phyloP scores from a whole-genome alignment of 352 stramenopile species.

The Phytopythium aichiense region DNA sequence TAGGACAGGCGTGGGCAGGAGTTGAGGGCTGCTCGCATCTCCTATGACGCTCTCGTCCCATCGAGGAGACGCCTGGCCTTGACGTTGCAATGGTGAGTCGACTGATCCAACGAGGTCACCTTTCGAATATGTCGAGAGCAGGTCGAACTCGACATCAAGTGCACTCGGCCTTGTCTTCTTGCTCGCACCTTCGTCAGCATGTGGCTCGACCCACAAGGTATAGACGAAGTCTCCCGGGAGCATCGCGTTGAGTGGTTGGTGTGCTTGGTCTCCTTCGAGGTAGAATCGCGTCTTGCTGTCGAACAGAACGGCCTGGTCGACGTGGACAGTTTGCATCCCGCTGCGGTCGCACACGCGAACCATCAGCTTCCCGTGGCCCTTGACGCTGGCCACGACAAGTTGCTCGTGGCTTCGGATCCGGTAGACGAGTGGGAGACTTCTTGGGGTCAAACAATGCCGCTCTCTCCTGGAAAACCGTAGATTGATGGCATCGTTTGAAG shows the following conservation, averaged over 20 bases:
- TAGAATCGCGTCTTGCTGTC: slow-evolving; percentile 72
- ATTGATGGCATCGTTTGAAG: neutral
- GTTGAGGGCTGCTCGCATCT: too few species aligned
- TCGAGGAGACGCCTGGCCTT: slow-evolving; percentile 17
- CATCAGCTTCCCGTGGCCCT: too few species aligned
- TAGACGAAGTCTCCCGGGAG: slow-evolving; percentile 59
- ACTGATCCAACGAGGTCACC: slow-evolving; percentile 16
- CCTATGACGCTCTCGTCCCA: slow-evolving; percentile 7
- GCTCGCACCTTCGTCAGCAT: slow-evolving; percentile 7
- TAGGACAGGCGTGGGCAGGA: slow-evolving; percentile 15
- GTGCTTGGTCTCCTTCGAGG: slow-evolving; percentile 29
- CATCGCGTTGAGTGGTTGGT: slow-evolving; percentile 34
- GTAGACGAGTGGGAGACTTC: slow-evolving; percentile 32
- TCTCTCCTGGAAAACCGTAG: slow-evolving; percentile 46
- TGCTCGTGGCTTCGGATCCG: too few species aligned
- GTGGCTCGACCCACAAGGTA: slow-evolving; percentile 62
- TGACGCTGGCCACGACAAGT: too few species aligned
- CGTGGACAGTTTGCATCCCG: slow-evolving; percentile 39
- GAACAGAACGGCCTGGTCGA: slow-evolving; percentile 59
- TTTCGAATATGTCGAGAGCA: slow-evolving; percentile 18
- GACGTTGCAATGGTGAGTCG: slow-evolving; percentile 6
- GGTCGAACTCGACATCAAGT: slow-evolving; percentile 39
- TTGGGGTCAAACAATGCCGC: slow-evolving; percentile 15
- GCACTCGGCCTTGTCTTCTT: slow-evolving; percentile 4
- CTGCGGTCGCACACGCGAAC: too few species aligned